Conservation (phyloP, 257 asterid genomes). For the Solanum virginianum region DNA sequence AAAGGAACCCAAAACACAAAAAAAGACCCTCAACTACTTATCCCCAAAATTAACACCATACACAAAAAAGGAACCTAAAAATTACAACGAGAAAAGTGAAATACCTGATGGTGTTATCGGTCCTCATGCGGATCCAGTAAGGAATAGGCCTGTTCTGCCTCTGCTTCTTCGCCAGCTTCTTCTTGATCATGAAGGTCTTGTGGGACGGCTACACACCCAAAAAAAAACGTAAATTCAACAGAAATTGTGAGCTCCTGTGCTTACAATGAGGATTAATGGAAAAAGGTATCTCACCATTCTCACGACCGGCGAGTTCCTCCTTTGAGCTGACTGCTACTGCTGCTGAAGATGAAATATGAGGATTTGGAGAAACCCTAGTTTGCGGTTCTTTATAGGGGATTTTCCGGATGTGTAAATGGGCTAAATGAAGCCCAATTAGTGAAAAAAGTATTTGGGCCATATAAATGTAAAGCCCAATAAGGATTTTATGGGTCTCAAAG, state of each 20-base stretch:
- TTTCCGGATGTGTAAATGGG: not conserved
- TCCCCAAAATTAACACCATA: not conserved
- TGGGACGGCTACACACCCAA: slow-evolving; percentile 16
- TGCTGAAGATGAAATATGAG: not conserved
- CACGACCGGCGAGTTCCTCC: not conserved
- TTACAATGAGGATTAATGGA: not conserved
- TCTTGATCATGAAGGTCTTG: slow-evolving; percentile 26
- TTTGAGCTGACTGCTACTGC: not conserved
- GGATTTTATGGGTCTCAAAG: not conserved
- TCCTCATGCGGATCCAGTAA: slow-evolving; percentile 23
- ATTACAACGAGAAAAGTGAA: not conserved
- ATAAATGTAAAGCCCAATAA: not conserved
- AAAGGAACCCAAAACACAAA: not conserved
- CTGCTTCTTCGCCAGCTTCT: slow-evolving; percentile 27
- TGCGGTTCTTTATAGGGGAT: not conserved
- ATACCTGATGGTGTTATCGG: slow-evolving; percentile 23
- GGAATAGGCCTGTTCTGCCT: slow-evolving; percentile 30
- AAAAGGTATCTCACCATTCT: not conserved
- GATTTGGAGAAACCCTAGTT: not conserved
- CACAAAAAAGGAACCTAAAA: not conserved
- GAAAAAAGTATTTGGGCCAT: not conserved
- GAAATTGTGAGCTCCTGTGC: not conserved
- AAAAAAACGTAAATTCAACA: not conserved
- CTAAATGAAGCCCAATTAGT: not conserved
- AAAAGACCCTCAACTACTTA: not conserved